Evolutionary conservation across 768 basidiomycete genomes (phyloP).

Genomic region (Rubroboletus satanas): DNA sequence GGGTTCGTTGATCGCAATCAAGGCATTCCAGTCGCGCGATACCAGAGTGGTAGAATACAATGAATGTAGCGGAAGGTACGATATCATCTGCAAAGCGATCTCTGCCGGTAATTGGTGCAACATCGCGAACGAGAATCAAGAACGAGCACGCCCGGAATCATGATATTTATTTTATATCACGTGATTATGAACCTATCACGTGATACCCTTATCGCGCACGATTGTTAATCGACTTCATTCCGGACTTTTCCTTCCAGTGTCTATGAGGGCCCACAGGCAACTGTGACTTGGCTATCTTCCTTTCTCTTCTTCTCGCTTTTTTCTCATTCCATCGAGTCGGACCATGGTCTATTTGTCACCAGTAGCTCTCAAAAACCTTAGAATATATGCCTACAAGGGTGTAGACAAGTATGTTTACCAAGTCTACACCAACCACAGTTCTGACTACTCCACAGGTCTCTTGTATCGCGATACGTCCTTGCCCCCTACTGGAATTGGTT

Average conservation of each 20-base stretch:
- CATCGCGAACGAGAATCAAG: constrained; percentile 24
- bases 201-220: not conserved
- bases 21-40: constrained; percentile 45
- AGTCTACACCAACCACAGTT: not conserved
- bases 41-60: constrained; percentile 36
- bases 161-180: not conserved
- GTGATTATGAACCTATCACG: constrained; percentile 7
- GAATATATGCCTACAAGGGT: constrained; percentile 74
- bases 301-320: not conserved
- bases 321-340: not conserved
- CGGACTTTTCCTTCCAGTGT: not conserved
- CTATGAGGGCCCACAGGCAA: not conserved
- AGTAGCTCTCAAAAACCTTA: constrained; percentile 67
- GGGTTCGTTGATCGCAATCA: constrained; percentile 45
- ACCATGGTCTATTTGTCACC: constrained; percentile 64
- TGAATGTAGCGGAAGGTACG: constrained; percentile 46
- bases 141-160: not conserved
- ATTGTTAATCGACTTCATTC: not conserved
- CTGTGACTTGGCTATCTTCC: not conserved
- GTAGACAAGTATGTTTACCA: constrained; percentile 64
- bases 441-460: constrained; percentile 48
- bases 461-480: constrained; percentile 71
- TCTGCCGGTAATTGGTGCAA: constrained; percentile 54
- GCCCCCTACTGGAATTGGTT: constrained; percentile 91
- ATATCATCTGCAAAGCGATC: constrained; percentile 46